Evolutionary conservation across 345 rosid species (phyloP), one percentile per base, ranked within the genome.

Genomic region (Populus euphratica): DNA sequence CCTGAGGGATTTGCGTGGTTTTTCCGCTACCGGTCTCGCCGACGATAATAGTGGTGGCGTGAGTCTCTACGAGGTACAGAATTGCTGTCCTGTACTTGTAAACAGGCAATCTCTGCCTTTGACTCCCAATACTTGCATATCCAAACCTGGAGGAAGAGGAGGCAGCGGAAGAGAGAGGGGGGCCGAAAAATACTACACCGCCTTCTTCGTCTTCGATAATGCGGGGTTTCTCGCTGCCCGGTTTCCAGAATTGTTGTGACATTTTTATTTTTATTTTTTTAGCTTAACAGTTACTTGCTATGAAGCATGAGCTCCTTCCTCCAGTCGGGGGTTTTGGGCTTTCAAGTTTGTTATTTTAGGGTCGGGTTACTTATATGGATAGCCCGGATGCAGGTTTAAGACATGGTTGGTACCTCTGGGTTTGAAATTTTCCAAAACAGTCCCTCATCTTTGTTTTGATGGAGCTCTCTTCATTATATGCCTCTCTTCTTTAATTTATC

Each of bases 11-110:
- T 81, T 93, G 99, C 7, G 98, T 95, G 76, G 99, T 96, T 86
- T 93, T 96, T 64, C 99, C 99, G 80, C 99, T 93, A 7, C 99
- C 99, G 63, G 99, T 96, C 86, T 96, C 99, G 27, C 99, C 99
- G 71, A 96, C 98, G 50, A 96, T 76, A 52, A 96, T 83, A 69
- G 96, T 92, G n/a, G 97, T 92, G n/a, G 92, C 97, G 71, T 90
- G 96, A 83, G 89, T 85, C 87, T 93, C 98, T 70, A 90, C 96
- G 83, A 93, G 80, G 82, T 96, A 96, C 25, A 96, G 86, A 84
- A 96, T 91, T 14, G 90, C 86, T 11, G 91, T 89, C 41, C 91
- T 86, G 84, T 92, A 90, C 89, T 88, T 93, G 87, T 90, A 92
- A 47, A 96, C 94, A 0, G 98, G 98, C 72, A 96, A 89, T 79